Conservation (phyloP, 164 flowering plant species). For the Vitis vinifera region DNA sequence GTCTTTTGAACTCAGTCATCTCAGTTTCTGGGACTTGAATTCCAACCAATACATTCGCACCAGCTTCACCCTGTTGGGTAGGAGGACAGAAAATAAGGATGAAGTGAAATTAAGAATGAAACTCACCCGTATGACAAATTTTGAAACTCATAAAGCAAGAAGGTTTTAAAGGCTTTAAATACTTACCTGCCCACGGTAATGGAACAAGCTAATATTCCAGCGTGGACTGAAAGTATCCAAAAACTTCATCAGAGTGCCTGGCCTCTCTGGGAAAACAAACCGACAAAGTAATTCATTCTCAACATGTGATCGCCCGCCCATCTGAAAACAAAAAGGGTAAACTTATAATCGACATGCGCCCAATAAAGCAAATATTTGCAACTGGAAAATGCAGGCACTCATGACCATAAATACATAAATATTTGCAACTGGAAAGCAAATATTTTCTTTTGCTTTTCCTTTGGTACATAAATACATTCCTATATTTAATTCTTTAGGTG, state of each 20-base stretch:
- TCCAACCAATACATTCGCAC: slow-evolving; percentile 97
- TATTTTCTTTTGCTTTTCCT: neutral
- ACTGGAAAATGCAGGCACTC: neutral
- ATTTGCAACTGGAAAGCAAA: neutral
- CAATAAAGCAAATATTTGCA: neutral
- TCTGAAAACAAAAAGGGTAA: slow-evolving; percentile 39
- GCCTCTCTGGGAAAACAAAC: slow-evolving; percentile 87
- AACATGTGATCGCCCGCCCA: slow-evolving; percentile 75
- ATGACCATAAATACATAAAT: no score
- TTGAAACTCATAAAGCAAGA: neutral
- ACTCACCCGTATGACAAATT: neutral
- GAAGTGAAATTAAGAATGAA: neutral
- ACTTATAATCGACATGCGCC: neutral
- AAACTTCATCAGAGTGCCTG: slow-evolving; percentile 92
- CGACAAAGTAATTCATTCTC: slow-evolving; percentile 78
- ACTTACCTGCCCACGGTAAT: slow-evolving; percentile 83
- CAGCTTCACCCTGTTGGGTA: slow-evolving; percentile 73
- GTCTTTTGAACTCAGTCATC: slow-evolving; percentile 59
- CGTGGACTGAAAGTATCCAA: slow-evolving; percentile 86
- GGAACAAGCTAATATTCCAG: slow-evolving; percentile 97
- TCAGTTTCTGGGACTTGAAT: slow-evolving; percentile 68
- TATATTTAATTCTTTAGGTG: no score
- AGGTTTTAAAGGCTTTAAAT: slow-evolving; percentile 2
- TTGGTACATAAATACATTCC: no score
- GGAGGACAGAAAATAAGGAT: neutral